phyloP scores from a whole-genome alignment of 768 basidiomycete genomes.

The Russula vinacea region DNA sequence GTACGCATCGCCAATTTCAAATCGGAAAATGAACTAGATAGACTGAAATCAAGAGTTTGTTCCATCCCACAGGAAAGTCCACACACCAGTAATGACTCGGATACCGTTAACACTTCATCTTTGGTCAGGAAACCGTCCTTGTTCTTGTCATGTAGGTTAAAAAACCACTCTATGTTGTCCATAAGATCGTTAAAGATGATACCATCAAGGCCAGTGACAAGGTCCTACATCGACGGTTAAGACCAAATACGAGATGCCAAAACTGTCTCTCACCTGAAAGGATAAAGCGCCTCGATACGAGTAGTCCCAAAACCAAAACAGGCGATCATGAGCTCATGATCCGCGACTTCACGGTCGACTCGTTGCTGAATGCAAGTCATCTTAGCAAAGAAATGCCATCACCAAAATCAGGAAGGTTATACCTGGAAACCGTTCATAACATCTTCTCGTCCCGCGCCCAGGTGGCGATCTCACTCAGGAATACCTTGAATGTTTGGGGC shows the following conservation, averaged over 20 bases:
- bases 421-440: slow-evolving; percentile 92
- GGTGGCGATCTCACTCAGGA: slow-evolving; percentile 87
- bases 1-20: slow-evolving; percentile 94
- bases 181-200: slow-evolving; percentile 96
- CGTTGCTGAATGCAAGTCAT: slow-evolving; percentile 56
- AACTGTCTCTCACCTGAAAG: slow-evolving; percentile 62
- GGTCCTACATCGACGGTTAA: slow-evolving; percentile 54
- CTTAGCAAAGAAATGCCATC: slow-evolving; percentile 16
- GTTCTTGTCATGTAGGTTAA: slow-evolving; percentile 92
- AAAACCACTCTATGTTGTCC: slow-evolving; percentile 99
- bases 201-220: slow-evolving; percentile 83
- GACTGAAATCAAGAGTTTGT: background rate
- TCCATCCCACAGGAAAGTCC: slow-evolving; percentile 5
- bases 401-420: slow-evolving; percentile 5
- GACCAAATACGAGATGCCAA: background rate
- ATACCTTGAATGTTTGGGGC: slow-evolving; percentile 78
- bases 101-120: slow-evolving; percentile 93
- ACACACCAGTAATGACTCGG: slow-evolving; percentile 86
- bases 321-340: slow-evolving; percentile 90
- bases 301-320: slow-evolving; percentile 95
- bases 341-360: slow-evolving; percentile 83
- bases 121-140: slow-evolving; percentile 94
- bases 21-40: slow-evolving; percentile 91
- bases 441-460: slow-evolving; percentile 93
- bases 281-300: slow-evolving; percentile 79